These are phyloP conservation scores for Microsporum ferrugineum DNA, from an alignment of 2,329 filamentous ascomycete genomes.

Conservation along the genomic window DNA sequence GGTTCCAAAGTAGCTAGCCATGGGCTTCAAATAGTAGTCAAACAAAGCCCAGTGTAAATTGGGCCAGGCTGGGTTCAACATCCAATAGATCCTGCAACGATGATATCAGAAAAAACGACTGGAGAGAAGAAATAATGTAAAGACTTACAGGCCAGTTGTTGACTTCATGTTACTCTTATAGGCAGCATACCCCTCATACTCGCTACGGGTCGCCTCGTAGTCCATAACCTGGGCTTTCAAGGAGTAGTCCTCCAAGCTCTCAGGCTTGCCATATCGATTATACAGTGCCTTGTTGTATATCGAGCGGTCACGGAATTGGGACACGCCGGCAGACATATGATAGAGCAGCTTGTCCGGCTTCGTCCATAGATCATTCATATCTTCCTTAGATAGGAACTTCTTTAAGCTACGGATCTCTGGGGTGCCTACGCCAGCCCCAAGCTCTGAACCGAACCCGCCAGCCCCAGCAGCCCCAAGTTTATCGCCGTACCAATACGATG, in stretches of 20 bases:
- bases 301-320: constrained; percentile 39
- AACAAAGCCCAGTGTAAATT: constrained; percentile 55
- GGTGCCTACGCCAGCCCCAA: constrained; percentile 51
- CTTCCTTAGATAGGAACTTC: constrained; percentile 42
- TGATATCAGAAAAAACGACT: not conserved
- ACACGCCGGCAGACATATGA: constrained; percentile 49
- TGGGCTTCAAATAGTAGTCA: constrained; percentile 50
- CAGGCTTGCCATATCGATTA: constrained; percentile 42
- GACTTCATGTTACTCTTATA: constrained; percentile 42
- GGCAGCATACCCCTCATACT: constrained; percentile 47
- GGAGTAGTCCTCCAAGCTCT: constrained; percentile 46
- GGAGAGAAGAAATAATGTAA: not conserved
- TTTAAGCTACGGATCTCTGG: constrained; percentile 46
- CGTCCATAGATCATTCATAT: constrained; percentile 48
- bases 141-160: constrained; percentile 42
- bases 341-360: constrained; percentile 42
- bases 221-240: constrained; percentile 51
- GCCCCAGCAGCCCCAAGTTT: constrained; percentile 40
- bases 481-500: constrained; percentile 52
- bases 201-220: constrained; percentile 50
- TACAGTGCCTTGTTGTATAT: constrained; percentile 49
- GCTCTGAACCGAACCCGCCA: constrained; percentile 53
- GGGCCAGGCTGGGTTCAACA: constrained; percentile 56
- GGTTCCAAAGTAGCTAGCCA: constrained; percentile 49
- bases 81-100: constrained; percentile 48